Conservation (phyloP, 2,329 filamentous ascomycete species). For the Sarocladium oryzae region DNA sequence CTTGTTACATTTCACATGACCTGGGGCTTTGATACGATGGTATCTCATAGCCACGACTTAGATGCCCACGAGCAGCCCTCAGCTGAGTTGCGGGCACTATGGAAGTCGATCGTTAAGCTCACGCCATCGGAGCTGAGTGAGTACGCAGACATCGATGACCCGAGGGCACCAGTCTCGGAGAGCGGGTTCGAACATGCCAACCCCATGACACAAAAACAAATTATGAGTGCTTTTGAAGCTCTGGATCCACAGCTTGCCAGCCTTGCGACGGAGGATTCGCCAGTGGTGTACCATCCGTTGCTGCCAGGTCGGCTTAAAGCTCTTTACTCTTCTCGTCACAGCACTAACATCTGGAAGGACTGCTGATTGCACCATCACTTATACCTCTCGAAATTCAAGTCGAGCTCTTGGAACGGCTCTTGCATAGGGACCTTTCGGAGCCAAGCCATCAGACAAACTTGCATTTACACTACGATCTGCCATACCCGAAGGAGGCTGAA, state of each 20-base stretch:
- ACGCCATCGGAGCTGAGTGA: slow-evolving; percentile 43
- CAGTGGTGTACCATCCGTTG: slow-evolving; percentile 57
- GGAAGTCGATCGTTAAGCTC: slow-evolving; percentile 67
- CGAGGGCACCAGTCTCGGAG: slow-evolving; percentile 28
- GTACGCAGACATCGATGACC: slow-evolving; percentile 53
- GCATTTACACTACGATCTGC: slow-evolving; percentile 71
- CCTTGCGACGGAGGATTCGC: slow-evolving; percentile 30
- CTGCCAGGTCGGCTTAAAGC: slow-evolving; percentile 56
- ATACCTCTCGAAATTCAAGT: slow-evolving; percentile 64
- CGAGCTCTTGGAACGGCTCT: slow-evolving; percentile 61
- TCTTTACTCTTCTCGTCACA: background rate
- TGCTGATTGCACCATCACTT: slow-evolving; percentile 70
- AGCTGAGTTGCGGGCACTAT: slow-evolving; percentile 59
- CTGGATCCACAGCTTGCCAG: slow-evolving; percentile 23
- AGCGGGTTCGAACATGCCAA: slow-evolving; percentile 40
- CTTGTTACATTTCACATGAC: too few species aligned
- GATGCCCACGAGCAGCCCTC: slow-evolving; percentile 78
- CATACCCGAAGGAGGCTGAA: slow-evolving; percentile 40
- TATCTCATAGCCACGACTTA: slow-evolving; percentile 31
- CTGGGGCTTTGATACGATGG: background rate
- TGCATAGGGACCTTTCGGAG: slow-evolving; percentile 71
- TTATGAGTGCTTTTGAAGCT: slow-evolving; percentile 39
- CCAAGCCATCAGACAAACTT: slow-evolving; percentile 79
- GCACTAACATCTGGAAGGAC: slow-evolving; percentile 44
- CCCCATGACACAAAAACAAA: slow-evolving; percentile 33